Base-by-base conservation (phyloP, 108 stramenopile genomes). In the Nitzschia sp. region DNA sequence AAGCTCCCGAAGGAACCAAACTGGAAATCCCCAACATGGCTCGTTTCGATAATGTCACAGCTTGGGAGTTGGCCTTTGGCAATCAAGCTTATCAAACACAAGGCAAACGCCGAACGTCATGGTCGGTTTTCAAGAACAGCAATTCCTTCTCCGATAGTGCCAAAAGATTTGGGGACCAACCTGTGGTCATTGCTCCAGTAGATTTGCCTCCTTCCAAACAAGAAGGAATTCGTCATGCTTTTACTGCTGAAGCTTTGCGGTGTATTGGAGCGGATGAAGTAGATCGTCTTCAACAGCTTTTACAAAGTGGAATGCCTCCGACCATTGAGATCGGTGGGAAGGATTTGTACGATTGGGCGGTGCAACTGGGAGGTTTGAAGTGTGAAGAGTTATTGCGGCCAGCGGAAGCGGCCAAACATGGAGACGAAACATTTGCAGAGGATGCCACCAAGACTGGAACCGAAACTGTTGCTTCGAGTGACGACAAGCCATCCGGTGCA, bases 21-120 rank as follows among this genome's bases (percentile, higher is more conserved):
- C 29, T 76, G 14, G 64, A 65, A 26, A 71, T 75, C 41, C 44
- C 63, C 7, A 72, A 76, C 40, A 69, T 86, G 57, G 65, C 64
- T 57, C 81, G 86, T 41, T 86, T 85, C 63, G 74, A 86, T 58
- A 78, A 63, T 14, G 69, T 83, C 51, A 73, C 82, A 0, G 91
- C 91, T 12, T 92, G 91, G 91, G 91, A 92, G 70, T 68, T 92
- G 56, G 86, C 85, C n/a, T 88, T 91, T 76, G 87, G 87, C 17
- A 79, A 73, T 37, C 53, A 67, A 8, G 67, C 51, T 0, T 76
- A 72, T 29, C 72, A 80, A 20, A 63, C 70, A 24, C 14, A 51
- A 19, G 42, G 7, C 40, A 44, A 41, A 0, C 8, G 40, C 3
- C 29, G 50, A 15, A 26, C 60, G 0, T 44, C 59, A 10, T 72